A percentile compares a stretch with the other conserved stretches of the same genome.
phyloP scores from a whole-genome alignment of 768 basidiomycete species.

The Tremella yokohamensis region DNA sequence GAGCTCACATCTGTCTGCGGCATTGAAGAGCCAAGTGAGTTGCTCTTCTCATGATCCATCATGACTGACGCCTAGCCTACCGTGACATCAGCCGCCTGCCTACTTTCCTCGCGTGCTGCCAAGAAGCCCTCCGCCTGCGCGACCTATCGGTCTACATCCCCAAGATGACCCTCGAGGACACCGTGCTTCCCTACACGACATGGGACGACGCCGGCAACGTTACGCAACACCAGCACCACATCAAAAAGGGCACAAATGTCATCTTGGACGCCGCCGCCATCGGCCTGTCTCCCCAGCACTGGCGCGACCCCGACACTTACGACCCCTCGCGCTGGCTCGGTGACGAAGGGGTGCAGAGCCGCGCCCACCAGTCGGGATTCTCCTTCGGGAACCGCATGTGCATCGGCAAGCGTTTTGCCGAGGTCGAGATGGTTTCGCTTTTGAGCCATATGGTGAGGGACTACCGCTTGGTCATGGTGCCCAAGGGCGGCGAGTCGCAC shows the following conservation, averaged over 20 bases:
- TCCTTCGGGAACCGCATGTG: constrained; percentile 21
- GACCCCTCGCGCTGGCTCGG: constrained; percentile 18
- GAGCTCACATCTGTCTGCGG: constrained; percentile 31
- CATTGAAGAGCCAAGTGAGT: constrained; percentile 23
- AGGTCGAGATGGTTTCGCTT: constrained; percentile 31
- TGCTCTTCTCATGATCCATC: neutral
- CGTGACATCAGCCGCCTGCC: constrained; percentile 22
- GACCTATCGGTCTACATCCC: constrained; percentile 25
- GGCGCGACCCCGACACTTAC: constrained; percentile 14
- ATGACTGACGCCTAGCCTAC: constrained; percentile 20
- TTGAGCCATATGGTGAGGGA: constrained; percentile 17
- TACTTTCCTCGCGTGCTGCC: constrained; percentile 14
- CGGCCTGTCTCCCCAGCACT: constrained; percentile 21
- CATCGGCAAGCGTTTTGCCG: constrained; percentile 36
- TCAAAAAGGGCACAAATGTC: constrained; percentile 28
- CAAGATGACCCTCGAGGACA: constrained; percentile 21
- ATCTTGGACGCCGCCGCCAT: constrained; percentile 26
- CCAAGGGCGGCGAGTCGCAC: constrained; percentile 15
- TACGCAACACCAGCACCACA: constrained; percentile 10
- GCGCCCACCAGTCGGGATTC: constrained; percentile 17
- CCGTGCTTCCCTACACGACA: constrained; percentile 27
- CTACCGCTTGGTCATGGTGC: constrained; percentile 16
- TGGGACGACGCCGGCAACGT: constrained; percentile 23
- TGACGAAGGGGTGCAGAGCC: neutral
- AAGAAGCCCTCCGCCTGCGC: constrained; percentile 31